Percentiles rank a stretch among this genome's conserved stretches.
Evolutionary conservation across 495 filamentous ascomycete species (phyloP).

Genomic region (Penicillium antarcticum): DNA sequence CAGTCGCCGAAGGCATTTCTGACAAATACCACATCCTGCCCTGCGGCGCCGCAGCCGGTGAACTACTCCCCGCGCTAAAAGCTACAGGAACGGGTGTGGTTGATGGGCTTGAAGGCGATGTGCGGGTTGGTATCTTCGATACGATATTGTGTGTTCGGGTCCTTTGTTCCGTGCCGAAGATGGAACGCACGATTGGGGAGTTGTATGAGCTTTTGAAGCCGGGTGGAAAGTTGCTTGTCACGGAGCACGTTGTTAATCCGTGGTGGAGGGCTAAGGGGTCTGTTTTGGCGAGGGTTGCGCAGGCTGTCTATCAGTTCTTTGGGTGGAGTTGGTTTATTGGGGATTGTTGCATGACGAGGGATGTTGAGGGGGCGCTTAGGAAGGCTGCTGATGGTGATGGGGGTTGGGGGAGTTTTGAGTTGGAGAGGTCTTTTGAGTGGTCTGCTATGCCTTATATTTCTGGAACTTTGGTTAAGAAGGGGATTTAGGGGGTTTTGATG

Average conservation of each 20-base stretch:
- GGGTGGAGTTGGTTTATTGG: slow-evolving; percentile 52
- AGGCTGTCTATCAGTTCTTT: slow-evolving; percentile 28
- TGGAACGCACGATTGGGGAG: slow-evolving; percentile 51
- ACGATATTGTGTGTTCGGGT: slow-evolving; percentile 67
- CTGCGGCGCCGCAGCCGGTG: slow-evolving; percentile 55
- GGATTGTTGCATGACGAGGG: slow-evolving; percentile 56
- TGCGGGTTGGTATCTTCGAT: slow-evolving; percentile 52
- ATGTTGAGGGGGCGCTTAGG: slow-evolving; percentile 50
- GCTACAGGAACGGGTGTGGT: slow-evolving; percentile 35
- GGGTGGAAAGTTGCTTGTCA: slow-evolving; percentile 65
- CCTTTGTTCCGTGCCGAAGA: slow-evolving; percentile 67
- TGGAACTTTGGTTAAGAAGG: slow-evolving; percentile 50
- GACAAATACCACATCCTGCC: slow-evolving; percentile 64
- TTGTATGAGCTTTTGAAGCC: slow-evolving; percentile 63
- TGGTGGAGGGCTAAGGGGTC: slow-evolving; percentile 44
- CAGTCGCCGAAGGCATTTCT: slow-evolving; percentile 47
- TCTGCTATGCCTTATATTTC: slow-evolving; percentile 52
- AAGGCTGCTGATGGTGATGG: slow-evolving; percentile 43
- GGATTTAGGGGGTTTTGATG: background rate
- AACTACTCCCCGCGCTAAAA: slow-evolving; percentile 32
- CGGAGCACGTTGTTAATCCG: slow-evolving; percentile 64
- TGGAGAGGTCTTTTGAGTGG: slow-evolving; percentile 47
- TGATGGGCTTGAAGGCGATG: slow-evolving; percentile 4
- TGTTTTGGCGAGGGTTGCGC: slow-evolving; percentile 45
- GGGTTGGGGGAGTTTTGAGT: slow-evolving; percentile 53